Conservation (phyloP, 768 basidiomycete species). For the Leccinum fibrillosum region DNA sequence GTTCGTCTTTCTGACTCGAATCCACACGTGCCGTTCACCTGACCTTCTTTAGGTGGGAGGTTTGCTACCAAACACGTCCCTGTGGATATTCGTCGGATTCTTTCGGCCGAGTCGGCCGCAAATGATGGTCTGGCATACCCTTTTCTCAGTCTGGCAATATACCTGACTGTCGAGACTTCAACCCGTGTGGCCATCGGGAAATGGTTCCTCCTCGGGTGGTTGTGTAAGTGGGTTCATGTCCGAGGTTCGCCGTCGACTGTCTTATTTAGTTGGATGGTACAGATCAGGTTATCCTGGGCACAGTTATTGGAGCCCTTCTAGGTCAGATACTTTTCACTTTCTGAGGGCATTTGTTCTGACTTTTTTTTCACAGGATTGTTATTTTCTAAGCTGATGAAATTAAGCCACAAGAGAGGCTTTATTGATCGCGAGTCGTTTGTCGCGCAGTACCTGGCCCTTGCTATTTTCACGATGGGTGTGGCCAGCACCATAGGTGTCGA, state of each 20-base stretch:
- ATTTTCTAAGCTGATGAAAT: conserved; percentile 73
- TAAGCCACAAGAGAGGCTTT: conserved; percentile 56
- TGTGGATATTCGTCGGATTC: conserved; percentile 68
- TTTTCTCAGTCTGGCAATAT: conserved; percentile 83
- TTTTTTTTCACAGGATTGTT: conserved; percentile 43
- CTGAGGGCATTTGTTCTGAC: conserved; percentile 1
- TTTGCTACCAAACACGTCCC: conserved; percentile 72
- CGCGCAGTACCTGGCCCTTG: conserved; percentile 75
- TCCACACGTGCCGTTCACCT: not conserved
- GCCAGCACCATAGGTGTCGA: conserved; percentile 80
- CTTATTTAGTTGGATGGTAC: conserved; percentile 1
- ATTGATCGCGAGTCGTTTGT: conserved; percentile 85
- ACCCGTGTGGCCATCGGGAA: conserved; percentile 64
- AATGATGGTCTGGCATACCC: conserved; percentile 97
- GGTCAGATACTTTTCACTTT: conserved; percentile 28
- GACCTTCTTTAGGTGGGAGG: conserved; percentile 51
- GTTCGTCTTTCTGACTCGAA: conserved; percentile 32
- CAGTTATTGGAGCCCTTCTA: conserved; percentile 57
- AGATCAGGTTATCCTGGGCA: conserved; percentile 84
- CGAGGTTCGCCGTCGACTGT: not conserved
- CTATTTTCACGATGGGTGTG: conserved; percentile 75
- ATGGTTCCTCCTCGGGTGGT: conserved; percentile 86
- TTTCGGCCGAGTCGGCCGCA: conserved; percentile 88
- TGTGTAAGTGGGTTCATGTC: conserved; percentile 40
- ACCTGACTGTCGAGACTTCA: conserved; percentile 71